A percentile compares a stretch with the other conserved stretches of the same genome.
Conservation (phyloP, 2,329 filamentous ascomycete species). For the Microdochium bolleyi region DNA sequence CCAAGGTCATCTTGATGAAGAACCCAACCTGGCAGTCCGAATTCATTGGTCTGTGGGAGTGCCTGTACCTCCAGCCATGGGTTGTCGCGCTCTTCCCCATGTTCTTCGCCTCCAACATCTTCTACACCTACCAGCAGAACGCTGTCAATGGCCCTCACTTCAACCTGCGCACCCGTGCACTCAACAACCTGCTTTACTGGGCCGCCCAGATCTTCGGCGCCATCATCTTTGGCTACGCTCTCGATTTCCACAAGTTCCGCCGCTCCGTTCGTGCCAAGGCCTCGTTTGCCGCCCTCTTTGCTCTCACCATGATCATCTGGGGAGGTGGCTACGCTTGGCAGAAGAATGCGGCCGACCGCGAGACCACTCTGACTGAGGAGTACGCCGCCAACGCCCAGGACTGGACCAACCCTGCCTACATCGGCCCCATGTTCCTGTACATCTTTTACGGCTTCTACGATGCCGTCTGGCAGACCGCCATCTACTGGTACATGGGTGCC, state of each 20-base stretch:
- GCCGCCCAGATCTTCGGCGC: conserved; percentile 65
- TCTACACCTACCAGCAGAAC: conserved; percentile 74
- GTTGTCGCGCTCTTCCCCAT: conserved; percentile 68
- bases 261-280: conserved; percentile 56
- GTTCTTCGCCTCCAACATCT: conserved; percentile 75
- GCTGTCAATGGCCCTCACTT: conserved; percentile 62
- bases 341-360: conserved; percentile 41
- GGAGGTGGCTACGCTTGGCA: conserved; percentile 69
- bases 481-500: conserved; percentile 95
- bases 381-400: conserved; percentile 29
- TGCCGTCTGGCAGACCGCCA: conserved; percentile 79
- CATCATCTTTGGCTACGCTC: conserved; percentile 54
- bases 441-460: conserved; percentile 45
- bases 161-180: conserved; percentile 60
- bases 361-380: conserved; percentile 5
- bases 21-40: conserved; percentile 69
- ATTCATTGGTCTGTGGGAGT: conserved; percentile 58
- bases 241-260: conserved; percentile 49
- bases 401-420: conserved; percentile 52
- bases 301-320: conserved; percentile 62
- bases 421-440: conserved; percentile 69
- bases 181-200: conserved; percentile 69
- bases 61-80: conserved; percentile 54
- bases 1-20: conserved; percentile 66
- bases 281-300: conserved; percentile 49